Conservation (phyloP, 257 asterid genomes). For the Osmanthus fragrans region DNA sequence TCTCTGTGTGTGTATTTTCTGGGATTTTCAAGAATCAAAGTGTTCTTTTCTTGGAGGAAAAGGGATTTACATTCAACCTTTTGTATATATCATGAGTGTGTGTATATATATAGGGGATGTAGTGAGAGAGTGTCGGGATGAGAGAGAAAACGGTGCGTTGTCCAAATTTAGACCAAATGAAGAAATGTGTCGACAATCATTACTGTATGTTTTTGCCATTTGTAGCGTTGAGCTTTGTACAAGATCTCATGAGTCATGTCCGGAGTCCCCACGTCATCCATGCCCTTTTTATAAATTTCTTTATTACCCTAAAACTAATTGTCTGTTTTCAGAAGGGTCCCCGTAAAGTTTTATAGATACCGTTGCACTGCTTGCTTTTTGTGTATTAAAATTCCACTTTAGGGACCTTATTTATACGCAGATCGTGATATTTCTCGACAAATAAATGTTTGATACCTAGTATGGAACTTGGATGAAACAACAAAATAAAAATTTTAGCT, state of each 20-base stretch:
- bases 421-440: too few relatives aligned
- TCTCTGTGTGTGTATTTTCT: too few relatives aligned
- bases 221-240: conserved; percentile 21
- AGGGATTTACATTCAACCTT: neutral
- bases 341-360: neutral
- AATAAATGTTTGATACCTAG: too few relatives aligned
- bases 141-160: conserved; percentile 38
- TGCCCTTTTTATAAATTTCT: conserved; percentile 24
- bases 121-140: conserved; percentile 16
- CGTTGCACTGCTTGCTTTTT: neutral
- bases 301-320: conserved; percentile 25
- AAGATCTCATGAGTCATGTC: neutral
- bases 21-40: neutral
- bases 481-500: too few relatives aligned
- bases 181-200: conserved; percentile 18
- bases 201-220: conserved; percentile 24
- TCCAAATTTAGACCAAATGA: conserved; percentile 24
- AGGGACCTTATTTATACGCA: too few relatives aligned
- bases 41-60: too few relatives aligned
- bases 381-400: too few relatives aligned
- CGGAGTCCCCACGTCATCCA: conserved; percentile 16
- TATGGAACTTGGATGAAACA: too few relatives aligned
- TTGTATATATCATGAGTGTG: neutral
- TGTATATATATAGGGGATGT: conserved; percentile 19
- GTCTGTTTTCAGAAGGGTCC: neutral